Evolutionary conservation across 495 filamentous ascomycete genomes (phyloP).

Genomic region (Neurospora pannonica): DNA sequence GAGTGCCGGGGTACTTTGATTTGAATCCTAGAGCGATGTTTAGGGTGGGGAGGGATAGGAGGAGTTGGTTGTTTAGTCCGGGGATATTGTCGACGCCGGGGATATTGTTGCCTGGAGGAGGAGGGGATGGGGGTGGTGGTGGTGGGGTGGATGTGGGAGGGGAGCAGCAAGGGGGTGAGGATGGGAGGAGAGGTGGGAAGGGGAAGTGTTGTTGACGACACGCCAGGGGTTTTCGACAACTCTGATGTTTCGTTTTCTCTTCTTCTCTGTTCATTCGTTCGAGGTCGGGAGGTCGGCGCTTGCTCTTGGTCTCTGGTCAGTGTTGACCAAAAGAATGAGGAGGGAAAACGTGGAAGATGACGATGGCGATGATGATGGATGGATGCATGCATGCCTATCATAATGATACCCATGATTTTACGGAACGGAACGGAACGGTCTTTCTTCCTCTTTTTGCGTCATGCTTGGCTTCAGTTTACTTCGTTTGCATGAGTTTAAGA

Average conservation of each 20-base stretch:
- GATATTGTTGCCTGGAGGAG: constrained; percentile 2
- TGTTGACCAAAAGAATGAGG: not conserved
- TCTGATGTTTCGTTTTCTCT: not conserved
- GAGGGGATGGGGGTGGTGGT: not conserved
- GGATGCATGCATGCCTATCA: not conserved
- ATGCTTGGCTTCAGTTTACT: not conserved
- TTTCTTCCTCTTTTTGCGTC: not conserved
- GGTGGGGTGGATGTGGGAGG: not conserved
- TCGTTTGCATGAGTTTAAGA: not conserved
- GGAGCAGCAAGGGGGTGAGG: not conserved
- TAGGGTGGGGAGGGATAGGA: constrained; percentile 50
- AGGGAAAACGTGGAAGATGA: not conserved
- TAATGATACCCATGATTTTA: not conserved
- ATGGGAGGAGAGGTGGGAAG: not conserved
- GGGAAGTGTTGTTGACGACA: not conserved
- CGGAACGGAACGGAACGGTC: not conserved
- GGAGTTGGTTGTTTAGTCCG: constrained; percentile 50
- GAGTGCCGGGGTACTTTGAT: constrained; percentile 36
- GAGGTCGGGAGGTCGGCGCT: not conserved
- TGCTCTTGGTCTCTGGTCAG: not conserved
- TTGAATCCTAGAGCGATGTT: constrained; percentile 45
- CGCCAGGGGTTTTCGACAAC: too few relatives aligned
- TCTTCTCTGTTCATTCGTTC: not conserved
- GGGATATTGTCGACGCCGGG: constrained; percentile 42
- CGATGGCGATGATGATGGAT: not conserved